These are phyloP conservation scores for Fraxinus quadrangulata DNA, from an alignment of 257 asterid genomes.

Conservation along the genomic window DNA sequence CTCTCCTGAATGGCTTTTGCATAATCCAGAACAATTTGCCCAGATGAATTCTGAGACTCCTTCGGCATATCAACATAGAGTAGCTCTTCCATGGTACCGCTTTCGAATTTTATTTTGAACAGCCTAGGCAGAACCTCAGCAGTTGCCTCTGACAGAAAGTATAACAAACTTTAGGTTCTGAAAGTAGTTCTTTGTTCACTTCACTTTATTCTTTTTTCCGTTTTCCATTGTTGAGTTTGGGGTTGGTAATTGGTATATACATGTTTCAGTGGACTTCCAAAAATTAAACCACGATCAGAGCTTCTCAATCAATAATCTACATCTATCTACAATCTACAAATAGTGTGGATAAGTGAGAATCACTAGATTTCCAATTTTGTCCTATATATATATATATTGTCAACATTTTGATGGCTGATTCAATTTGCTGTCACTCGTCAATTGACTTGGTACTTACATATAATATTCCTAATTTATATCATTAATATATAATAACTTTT, in stretches of 20 bases:
- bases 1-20: constrained; percentile 98
- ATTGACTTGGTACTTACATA: too few relatives aligned
- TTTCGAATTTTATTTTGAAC: constrained; percentile 84
- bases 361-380: too few relatives aligned
- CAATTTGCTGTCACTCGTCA: too few relatives aligned
- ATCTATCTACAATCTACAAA: too few relatives aligned
- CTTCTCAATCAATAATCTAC: background rate
- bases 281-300: constrained; percentile 17
- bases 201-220: background rate
- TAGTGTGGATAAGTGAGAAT: too few relatives aligned
- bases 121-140: constrained; percentile 90
- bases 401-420: too few relatives aligned
- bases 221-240: background rate
- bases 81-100: constrained; percentile 90
- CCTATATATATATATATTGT: too few relatives aligned
- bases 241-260: constrained; percentile 5
- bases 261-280: background rate
- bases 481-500: too few relatives aligned
- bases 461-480: too few relatives aligned
- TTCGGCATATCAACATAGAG: constrained; percentile 96
- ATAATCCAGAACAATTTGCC: constrained; percentile 90
- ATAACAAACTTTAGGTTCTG: constrained; percentile 26
- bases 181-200: background rate
- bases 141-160: constrained; percentile 81
- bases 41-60: constrained; percentile 88